Evolutionary conservation across 148 eudicot genomes (phyloP), one percentile per base, ranked within the genome.

Genomic region (Amaranthus hypochondriacus): DNA sequence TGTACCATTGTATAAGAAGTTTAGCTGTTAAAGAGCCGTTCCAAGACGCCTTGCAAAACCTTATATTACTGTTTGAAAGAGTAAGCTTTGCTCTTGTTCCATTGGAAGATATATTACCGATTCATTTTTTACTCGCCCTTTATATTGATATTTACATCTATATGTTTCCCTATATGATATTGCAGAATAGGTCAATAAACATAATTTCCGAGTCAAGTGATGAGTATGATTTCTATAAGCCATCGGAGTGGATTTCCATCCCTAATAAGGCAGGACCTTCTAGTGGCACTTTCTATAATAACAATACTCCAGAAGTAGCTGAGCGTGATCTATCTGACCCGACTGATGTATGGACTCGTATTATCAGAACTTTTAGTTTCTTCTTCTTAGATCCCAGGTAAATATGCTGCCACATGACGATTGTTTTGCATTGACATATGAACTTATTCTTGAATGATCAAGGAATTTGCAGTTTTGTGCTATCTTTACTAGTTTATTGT

Each of bases 11-110:
- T 78, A 66, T 90, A 69, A 86, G 98, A 85, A 95, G 97, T 78
- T 83, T 95, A 76, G 93, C 96, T 44, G 89, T 90, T 54, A 85
- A 90, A 84, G 97, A 95, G 79, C 97, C 98, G 55, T 95, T 95
- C 78, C 98, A 93, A 66, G 98, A 95, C 75, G 89, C 93, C 52
- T 76, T 87, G 87, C 83, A 82, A 77, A 95, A 95, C 74, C 88
- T 95, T 47, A 80, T 83, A 71, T 69, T 90, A 77, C 92, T 95
- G 62, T 86, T 95, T 69, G 96, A 95, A 81, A 86, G 86, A 93
- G 98, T 92, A 86, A 76, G 76, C 52, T 13, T 53, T 62, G 52
- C 51, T 57, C 52, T 61, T 71, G 53, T 65, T 11, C 1, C 47
- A 21, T 78, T 42, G 56, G 28, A 14, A 9, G 49, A 67, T 58